phyloP scores from a whole-genome alignment of 1,139 yeast genomes.

The Magnusiomyces tetraspermus region DNA sequence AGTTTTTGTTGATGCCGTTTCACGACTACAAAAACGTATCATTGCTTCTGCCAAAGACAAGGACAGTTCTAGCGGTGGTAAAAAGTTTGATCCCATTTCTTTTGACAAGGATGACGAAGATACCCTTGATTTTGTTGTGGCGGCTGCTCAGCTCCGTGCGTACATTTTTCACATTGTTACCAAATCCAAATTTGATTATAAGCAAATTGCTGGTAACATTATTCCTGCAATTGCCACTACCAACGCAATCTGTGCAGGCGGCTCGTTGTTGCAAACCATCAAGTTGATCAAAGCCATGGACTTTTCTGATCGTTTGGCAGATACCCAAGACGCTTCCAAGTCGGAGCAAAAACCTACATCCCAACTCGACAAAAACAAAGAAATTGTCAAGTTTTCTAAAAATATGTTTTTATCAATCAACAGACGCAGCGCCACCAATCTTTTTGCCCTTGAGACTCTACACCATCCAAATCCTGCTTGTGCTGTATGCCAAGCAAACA shows the following conservation, averaged over 20 bases:
- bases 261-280: constrained; percentile 65
- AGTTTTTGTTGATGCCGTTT: constrained; percentile 46
- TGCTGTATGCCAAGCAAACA: constrained; percentile 60
- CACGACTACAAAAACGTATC: constrained; percentile 40
- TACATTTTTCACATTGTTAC: constrained; percentile 59
- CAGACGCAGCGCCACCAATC: constrained; percentile 51
- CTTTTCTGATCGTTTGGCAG: not conserved
- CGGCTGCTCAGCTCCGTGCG: constrained; percentile 80
- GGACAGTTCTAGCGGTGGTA: not conserved
- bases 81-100: constrained; percentile 32
- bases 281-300: constrained; percentile 36
- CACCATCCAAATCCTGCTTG: constrained; percentile 59
- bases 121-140: constrained; percentile 75
- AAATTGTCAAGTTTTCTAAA: constrained; percentile 27
- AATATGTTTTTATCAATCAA: constrained; percentile 47
- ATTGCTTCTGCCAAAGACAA: constrained; percentile 16
- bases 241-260: constrained; percentile 89
- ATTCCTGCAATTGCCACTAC: constrained; percentile 98
- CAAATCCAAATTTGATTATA: constrained; percentile 77
- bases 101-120: constrained; percentile 96
- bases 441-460: constrained; percentile 55
- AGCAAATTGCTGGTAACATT: constrained; percentile 93
- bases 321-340: constrained; percentile 3
- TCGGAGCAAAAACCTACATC: not conserved
- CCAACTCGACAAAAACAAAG: constrained; percentile 10